Evolutionary conservation across 140 eudicot genomes (phyloP), one percentile per base, ranked within the genome.

Genomic region (Flaveria floridana): DNA sequence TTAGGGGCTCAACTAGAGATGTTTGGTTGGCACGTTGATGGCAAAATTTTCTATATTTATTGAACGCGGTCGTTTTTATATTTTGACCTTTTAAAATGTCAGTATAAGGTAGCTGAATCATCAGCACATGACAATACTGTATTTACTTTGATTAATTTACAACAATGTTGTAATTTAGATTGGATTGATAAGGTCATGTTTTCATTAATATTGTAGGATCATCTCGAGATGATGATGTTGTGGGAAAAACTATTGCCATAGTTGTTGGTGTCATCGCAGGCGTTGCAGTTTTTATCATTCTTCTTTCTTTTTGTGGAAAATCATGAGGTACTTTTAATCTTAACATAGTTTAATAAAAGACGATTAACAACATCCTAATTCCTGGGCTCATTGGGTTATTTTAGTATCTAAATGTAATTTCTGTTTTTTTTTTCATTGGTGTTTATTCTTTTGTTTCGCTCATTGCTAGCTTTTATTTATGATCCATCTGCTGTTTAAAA

Each of bases 191-290:
- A 39, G 5, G 20, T 20, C 13, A 47, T 21, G 23, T 64, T 48
- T 55, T 62, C 19, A 41, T 16, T 15, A 11, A 46, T 6, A 21
- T 13, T 65, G 48, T 18, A 91, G 97, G 70, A 73, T 85, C 92
- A 44, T 78, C 88, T 7, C 7, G 34, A 21, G 69, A 74, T 56
- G 80, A 75, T 7, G 87, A 87, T 7, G 87, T 85, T 2, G 90
- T 86, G 12, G 97, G 97, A 9, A 83, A 76, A 82, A 88, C 90
- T 26, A 87, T 88, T 50, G 97, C 97, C 39, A 88, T 88, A 66
- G 52, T 82, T 9, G 84, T 91, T 28, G 97, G 97, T 41, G 87
- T 78, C 2, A 28, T 86, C 2, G 97, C 84, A 1, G 95, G 97
- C 0, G 71, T 86, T 67, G 86, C 89, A 0, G 84, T 82, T 46